These are phyloP conservation scores for Beta macrorhiza DNA, from an alignment of 179 eudicot species.

Conservation along the genomic window DNA sequence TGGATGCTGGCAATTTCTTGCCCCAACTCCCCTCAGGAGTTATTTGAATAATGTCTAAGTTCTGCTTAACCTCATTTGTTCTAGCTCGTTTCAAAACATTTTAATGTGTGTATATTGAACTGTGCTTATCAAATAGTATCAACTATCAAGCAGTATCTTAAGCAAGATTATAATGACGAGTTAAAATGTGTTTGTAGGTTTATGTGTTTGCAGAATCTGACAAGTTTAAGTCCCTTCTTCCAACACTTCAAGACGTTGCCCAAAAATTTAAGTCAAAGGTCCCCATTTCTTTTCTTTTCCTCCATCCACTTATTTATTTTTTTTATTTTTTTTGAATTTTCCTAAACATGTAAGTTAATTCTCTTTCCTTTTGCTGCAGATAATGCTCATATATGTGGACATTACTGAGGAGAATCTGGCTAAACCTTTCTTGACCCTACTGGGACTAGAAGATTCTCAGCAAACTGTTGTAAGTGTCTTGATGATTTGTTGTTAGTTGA, in stretches of 20 bases:
- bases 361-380: constrained; percentile 43
- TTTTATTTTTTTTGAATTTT: neutral
- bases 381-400: constrained; percentile 67
- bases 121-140: neutral
- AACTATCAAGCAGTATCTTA: neutral
- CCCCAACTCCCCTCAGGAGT: neutral
- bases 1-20: neutral
- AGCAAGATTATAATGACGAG: constrained; percentile 18
- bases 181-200: constrained; percentile 48
- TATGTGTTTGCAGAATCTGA: constrained; percentile 72
- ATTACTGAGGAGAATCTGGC: constrained; percentile 81
- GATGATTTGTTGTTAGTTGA: neutral
- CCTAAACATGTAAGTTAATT: neutral
- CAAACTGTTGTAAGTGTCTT: constrained; percentile 62
- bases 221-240: constrained; percentile 56
- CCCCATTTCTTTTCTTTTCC: neutral
- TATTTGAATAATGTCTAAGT: neutral
- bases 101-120: neutral
- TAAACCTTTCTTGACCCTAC: constrained; percentile 79
- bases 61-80: neutral
- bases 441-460: constrained; percentile 82
- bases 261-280: constrained; percentile 82
- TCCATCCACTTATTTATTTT: too few species aligned
- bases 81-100: neutral
- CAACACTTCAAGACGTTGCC: constrained; percentile 68